Evolutionary conservation across 495 filamentous ascomycete genomes (phyloP).

Genomic region (Penicillium robsamsonii): DNA sequence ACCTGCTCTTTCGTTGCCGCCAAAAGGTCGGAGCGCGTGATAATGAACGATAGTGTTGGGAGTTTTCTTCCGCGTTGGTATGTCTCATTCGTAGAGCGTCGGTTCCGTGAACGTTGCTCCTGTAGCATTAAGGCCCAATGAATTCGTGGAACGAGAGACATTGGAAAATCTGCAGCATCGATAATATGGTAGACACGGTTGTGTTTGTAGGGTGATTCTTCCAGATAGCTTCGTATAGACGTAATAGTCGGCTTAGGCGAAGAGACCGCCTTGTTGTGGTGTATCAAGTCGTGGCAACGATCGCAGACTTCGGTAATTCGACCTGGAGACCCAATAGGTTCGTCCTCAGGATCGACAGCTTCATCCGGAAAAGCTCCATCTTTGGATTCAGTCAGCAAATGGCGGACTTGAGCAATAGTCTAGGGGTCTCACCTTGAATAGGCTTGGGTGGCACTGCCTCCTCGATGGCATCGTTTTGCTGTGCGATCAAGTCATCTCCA

Average conservation of each 20-base stretch:
- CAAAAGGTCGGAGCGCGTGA: slow-evolving; percentile 84
- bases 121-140: slow-evolving; percentile 56
- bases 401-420: neutral
- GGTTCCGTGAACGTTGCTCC: slow-evolving; percentile 71
- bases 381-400: slow-evolving; percentile 5
- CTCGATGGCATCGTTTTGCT: slow-evolving; percentile 8
- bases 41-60: slow-evolving; percentile 74
- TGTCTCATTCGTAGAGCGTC: slow-evolving; percentile 61
- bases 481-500: slow-evolving; percentile 13
- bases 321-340: slow-evolving; percentile 15
- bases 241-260: slow-evolving; percentile 75
- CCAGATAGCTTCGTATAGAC: slow-evolving; percentile 75
- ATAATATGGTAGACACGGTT: slow-evolving; percentile 97
- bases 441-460: slow-evolving; percentile 18
- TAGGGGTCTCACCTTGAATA: slow-evolving; percentile 19
- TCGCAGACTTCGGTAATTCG: slow-evolving; percentile 61
- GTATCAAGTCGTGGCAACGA: slow-evolving; percentile 76
- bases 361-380: slow-evolving; percentile 42
- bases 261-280: slow-evolving; percentile 67
- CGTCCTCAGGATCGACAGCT: slow-evolving; percentile 27
- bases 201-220: slow-evolving; percentile 76
- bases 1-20: slow-evolving; percentile 77
- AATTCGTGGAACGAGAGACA: slow-evolving; percentile 76
- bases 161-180: slow-evolving; percentile 96
- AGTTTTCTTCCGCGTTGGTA: slow-evolving; percentile 62